Evolutionary conservation across 2,329 filamentous ascomycete genomes (phyloP).

Genomic region (Penicillium fuscoglaucum): DNA sequence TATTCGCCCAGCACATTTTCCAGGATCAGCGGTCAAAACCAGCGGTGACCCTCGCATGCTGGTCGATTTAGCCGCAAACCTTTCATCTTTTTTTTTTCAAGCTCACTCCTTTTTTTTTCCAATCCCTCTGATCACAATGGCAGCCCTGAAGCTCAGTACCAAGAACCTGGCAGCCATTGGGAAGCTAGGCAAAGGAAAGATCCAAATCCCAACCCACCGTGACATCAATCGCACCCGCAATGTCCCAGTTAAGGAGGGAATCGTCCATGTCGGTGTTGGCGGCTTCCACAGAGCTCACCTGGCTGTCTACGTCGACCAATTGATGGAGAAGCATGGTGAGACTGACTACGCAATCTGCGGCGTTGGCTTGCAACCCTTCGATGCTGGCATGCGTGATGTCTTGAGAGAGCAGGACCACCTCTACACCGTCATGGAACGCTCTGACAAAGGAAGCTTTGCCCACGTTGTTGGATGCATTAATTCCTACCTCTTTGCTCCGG

Average conservation of each 20-base stretch:
- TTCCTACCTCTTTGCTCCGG: conserved; percentile 54
- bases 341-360: conserved; percentile 55
- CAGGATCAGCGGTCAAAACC: conserved; percentile 20
- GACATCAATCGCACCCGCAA: conserved; percentile 28
- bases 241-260: conserved; percentile 52
- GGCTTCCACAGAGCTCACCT: conserved; percentile 58
- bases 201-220: conserved; percentile 48
- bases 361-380: conserved; percentile 54
- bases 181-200: conserved; percentile 19
- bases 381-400: conserved; percentile 54
- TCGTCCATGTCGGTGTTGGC: conserved; percentile 57
- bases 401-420: conserved; percentile 52
- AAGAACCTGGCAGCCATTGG: conserved; percentile 43
- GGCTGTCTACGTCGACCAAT: conserved; percentile 53
- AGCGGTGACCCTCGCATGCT: conserved; percentile 17
- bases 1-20: conserved; percentile 8
- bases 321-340: conserved; percentile 50
- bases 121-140: conserved; percentile 27
- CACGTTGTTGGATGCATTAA: conserved; percentile 55
- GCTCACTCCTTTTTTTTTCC: conserved; percentile 10
- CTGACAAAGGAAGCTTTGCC: conserved; percentile 51
- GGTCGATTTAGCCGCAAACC: neutral
- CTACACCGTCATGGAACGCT: conserved; percentile 58
- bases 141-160: conserved; percentile 43
- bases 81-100: neutral